These are phyloP conservation scores for Diplodia sapinea DNA, from an alignment of 2,329 filamentous ascomycete genomes.

Conservation along the genomic window DNA sequence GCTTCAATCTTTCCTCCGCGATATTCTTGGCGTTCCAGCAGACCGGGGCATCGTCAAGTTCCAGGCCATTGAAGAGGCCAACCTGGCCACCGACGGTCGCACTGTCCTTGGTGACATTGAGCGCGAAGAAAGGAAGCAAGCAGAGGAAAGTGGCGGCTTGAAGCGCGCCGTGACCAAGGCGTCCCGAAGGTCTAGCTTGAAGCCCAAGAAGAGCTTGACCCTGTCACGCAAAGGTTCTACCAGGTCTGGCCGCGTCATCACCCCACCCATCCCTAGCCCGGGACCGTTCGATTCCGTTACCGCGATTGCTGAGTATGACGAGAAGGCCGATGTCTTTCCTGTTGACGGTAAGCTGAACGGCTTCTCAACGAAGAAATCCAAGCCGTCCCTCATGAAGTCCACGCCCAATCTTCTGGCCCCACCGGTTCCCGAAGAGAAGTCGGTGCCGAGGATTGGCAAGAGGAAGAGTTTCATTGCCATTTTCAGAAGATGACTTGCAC, in stretches of 20 bases:
- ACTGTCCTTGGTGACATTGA: slow-evolving; percentile 74
- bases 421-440: slow-evolving; percentile 42
- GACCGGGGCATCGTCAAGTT: slow-evolving; percentile 77
- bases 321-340: slow-evolving; percentile 32
- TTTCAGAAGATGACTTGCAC: slow-evolving; percentile 45
- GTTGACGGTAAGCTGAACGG: slow-evolving; percentile 36
- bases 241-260: slow-evolving; percentile 39
- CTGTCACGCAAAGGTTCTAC: slow-evolving; percentile 44
- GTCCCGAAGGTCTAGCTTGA: slow-evolving; percentile 42
- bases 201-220: slow-evolving; percentile 47
- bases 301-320: slow-evolving; percentile 35
- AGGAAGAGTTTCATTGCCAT: slow-evolving; percentile 55
- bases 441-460: slow-evolving; percentile 50
- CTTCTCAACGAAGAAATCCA: slow-evolving; percentile 34
- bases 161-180: slow-evolving; percentile 50
- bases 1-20: slow-evolving; percentile 75
- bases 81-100: slow-evolving; percentile 71
- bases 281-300: slow-evolving; percentile 46
- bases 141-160: slow-evolving; percentile 50
- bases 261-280: slow-evolving; percentile 44
- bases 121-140: slow-evolving; percentile 57
- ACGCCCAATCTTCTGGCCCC: slow-evolving; percentile 37
- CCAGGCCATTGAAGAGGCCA: slow-evolving; percentile 70
- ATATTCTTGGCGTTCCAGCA: slow-evolving; percentile 69
- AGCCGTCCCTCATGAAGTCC: slow-evolving; percentile 25